phyloP scores from a whole-genome alignment of 345 rosid genomes.

The Eucalyptus microcorys region DNA sequence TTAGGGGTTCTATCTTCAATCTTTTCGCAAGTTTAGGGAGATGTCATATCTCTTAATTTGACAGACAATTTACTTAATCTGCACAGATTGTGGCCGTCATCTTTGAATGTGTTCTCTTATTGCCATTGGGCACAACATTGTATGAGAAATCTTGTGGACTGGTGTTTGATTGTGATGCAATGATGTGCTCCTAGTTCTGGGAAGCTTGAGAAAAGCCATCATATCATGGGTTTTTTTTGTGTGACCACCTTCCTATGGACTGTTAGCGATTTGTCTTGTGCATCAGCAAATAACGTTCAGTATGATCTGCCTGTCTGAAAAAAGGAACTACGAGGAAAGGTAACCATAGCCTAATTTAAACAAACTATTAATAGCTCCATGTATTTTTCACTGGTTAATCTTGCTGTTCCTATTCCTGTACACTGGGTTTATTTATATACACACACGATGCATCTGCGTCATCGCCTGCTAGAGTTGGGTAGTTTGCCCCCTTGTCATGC shows the following conservation, averaged over 20 bases:
- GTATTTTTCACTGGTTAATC: neutral
- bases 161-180: neutral
- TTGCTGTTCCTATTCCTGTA: neutral
- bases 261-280: neutral
- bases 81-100: neutral
- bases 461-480: neutral
- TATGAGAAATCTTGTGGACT: neutral
- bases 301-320: neutral
- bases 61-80: neutral
- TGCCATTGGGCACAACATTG: neutral
- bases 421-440: neutral
- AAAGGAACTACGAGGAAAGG: neutral
- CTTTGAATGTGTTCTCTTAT: neutral
- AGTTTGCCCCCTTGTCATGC: neutral
- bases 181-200: neutral
- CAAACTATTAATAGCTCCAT: neutral
- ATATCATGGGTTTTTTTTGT: neutral
- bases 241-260: neutral
- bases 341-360: neutral
- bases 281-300: neutral
- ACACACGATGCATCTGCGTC: neutral
- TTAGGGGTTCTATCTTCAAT: neutral
- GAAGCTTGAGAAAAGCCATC: neutral
- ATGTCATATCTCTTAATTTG: neutral
- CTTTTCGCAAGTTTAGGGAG: neutral